These are phyloP conservation scores for Striga hermonthica DNA, from an alignment of 305 asterid species.

Conservation along the genomic window DNA sequence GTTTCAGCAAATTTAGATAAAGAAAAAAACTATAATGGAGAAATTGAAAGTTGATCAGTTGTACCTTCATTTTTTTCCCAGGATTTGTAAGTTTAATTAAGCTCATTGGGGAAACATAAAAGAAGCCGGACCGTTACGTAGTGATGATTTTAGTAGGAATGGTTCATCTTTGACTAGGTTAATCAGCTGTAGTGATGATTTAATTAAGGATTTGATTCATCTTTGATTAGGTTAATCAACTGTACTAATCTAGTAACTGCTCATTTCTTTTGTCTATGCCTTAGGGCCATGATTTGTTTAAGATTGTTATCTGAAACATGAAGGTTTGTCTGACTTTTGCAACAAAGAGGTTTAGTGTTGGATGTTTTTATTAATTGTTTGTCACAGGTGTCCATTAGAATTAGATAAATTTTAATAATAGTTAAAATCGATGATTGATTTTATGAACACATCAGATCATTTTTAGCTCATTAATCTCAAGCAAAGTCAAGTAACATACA, in stretches of 20 bases:
- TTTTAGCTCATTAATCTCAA: no score
- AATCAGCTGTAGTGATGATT: not conserved
- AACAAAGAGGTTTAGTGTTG: not conserved
- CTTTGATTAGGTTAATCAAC: not conserved
- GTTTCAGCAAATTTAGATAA: not conserved
- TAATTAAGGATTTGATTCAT: not conserved
- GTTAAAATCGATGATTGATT: no score
- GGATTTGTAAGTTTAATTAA: not conserved
- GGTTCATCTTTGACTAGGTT: not conserved
- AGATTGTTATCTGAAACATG: not conserved
- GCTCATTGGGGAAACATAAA: slow-evolving; percentile 7
- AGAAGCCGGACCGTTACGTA: not conserved
- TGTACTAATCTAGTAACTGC: not conserved
- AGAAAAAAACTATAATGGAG: not conserved
- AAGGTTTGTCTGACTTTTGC: not conserved
- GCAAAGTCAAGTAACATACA: no score
- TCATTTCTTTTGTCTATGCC: not conserved
- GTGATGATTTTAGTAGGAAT: not conserved
- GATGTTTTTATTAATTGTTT: not conserved
- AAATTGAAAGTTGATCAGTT: not conserved
- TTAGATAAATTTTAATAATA: no score
- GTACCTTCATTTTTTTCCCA: not conserved
- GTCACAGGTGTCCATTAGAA: no score
- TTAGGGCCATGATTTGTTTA: not conserved
- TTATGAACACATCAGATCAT: no score